Base-by-base conservation (phyloP, 2,329 filamentous ascomycete species). In the Fusarium redolens region DNA sequence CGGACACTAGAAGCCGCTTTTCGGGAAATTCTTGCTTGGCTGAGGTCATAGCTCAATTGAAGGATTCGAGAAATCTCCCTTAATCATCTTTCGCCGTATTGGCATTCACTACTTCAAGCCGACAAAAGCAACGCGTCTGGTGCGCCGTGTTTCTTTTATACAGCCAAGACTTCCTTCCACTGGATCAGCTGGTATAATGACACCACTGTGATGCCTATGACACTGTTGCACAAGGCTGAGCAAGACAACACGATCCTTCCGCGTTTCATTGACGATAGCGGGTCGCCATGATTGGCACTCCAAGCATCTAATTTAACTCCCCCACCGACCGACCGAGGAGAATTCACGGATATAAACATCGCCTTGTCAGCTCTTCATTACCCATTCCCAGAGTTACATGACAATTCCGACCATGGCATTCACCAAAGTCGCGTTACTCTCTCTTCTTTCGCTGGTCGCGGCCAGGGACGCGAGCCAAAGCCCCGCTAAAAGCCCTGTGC, bases 401-500 rank as follows among this genome's bases (percentile, higher is more conserved):
- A 22, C 50, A 10, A 2, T 35, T 25, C 11, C 31, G 9, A 55
- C 18, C 15, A 69, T 69, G 66, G 20, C 35, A 1, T 30, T 43
- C 22, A 48, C 35, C 18, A 51, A 51, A 22, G 33, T 52, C 6
- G 51, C 40, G 6, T 22, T 69, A 7, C 25, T 54, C 25, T 25
- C 51, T 5, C 35, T 69, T 15, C 13, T 69, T 13, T 30, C 41
- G 10, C 14, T 60, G 25, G 72, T 28, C 13, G 17, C 35, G 1
- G 56, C 56, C 11, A 41, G 10, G 25, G n/a, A 31, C 1, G 14
- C 31, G 12, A 0, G 13, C 89, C 80, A 88, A 88, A 1, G 5
- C 3, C 72, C 72, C 18, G 35, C 28, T 5, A 14, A 30, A 14
- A 12, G 17, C 2, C 43, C 73, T 6, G 4, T 40, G 3, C 1